Percentiles rank a stretch among this genome's conserved stretches.
Evolutionary conservation across 2,329 filamentous ascomycete genomes (phyloP).

Genomic region (Pseudocercospora eumusae): DNA sequence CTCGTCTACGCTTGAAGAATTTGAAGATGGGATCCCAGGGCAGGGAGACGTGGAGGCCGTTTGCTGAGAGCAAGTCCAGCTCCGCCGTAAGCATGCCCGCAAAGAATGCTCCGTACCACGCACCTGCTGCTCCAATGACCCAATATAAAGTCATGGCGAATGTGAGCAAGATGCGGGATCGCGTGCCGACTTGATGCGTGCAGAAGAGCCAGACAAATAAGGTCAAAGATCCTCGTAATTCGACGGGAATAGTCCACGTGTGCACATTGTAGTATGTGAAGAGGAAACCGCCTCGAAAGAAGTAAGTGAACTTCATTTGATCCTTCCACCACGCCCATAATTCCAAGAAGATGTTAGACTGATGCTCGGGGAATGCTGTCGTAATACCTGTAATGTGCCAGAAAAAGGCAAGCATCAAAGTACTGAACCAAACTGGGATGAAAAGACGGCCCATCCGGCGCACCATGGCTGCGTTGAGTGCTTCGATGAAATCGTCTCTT

Average conservation of each 20-base stretch:
- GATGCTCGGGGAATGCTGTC: constrained; percentile 36
- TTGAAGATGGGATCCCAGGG: constrained; percentile 26
- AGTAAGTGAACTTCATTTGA: constrained; percentile 67
- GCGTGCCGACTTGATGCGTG: constrained; percentile 41
- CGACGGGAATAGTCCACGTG: constrained; percentile 63
- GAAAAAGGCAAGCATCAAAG: constrained; percentile 54
- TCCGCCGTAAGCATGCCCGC: constrained; percentile 64
- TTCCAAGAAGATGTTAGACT: constrained; percentile 51
- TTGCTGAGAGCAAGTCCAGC: constrained; percentile 56
- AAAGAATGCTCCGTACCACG: constrained; percentile 61
- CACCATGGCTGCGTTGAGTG: constrained; percentile 51
- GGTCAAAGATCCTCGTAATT: constrained; percentile 64
- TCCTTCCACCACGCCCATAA: constrained; percentile 54
- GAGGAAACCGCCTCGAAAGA: constrained; percentile 53
- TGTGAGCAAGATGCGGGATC: constrained; percentile 26
- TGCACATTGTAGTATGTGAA: constrained; percentile 37
- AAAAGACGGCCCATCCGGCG: constrained; percentile 53
- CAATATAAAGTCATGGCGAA: constrained; percentile 26
- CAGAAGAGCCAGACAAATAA: constrained; percentile 61
- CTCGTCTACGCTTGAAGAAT: constrained; percentile 20
- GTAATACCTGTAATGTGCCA: constrained; percentile 57
- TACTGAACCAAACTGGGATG: constrained; percentile 56
- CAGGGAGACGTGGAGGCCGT: constrained; percentile 20
- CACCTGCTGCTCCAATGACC: constrained; percentile 45
- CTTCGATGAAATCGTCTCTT: constrained; percentile 44